These are phyloP conservation scores for Agrocybe praecox DNA, from an alignment of 768 basidiomycete species.

Conservation along the genomic window DNA sequence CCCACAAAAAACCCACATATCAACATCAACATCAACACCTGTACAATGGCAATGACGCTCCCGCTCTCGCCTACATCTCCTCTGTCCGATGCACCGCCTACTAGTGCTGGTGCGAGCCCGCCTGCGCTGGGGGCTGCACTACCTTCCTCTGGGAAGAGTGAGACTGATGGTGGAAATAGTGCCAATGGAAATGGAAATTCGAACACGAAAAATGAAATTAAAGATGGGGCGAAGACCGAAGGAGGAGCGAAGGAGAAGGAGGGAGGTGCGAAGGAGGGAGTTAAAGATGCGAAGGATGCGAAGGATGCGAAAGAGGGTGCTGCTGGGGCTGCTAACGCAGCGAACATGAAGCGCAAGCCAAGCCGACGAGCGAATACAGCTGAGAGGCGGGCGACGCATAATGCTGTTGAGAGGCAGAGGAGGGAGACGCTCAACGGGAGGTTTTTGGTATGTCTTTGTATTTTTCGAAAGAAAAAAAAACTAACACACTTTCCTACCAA, in stretches of 20 bases:
- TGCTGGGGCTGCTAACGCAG: slow-evolving; percentile 22
- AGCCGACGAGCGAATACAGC: slow-evolving; percentile 93
- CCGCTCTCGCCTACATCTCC: slow-evolving; percentile 29
- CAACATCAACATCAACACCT: slow-evolving; percentile 3
- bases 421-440: slow-evolving; percentile 92
- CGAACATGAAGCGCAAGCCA: slow-evolving; percentile 72
- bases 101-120: slow-evolving; percentile 23
- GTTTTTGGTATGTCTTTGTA: slow-evolving; percentile 66
- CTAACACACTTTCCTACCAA: background rate
- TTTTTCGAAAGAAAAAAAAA: slow-evolving; percentile 4
- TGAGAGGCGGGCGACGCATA: slow-evolving; percentile 94
- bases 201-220: background rate
- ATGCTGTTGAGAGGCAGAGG: slow-evolving; percentile 93
- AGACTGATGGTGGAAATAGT: no score
- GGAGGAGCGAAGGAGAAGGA: slow-evolving; percentile 1
- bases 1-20: no score
- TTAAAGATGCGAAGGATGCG: no score
- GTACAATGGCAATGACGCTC: slow-evolving; percentile 39
- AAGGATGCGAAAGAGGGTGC: slow-evolving; percentile 17
- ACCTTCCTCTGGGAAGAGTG: no score
- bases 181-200: no score
- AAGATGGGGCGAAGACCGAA: background rate
- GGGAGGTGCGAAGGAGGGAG: slow-evolving; percentile 13
- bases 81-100: no score
- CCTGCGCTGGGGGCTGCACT: slow-evolving; percentile 35